Percentiles rank a stretch among this genome's conserved stretches.
Evolutionary conservation across 164 flowering plant genomes (phyloP).

Genomic region (Dillenia turbinata): DNA sequence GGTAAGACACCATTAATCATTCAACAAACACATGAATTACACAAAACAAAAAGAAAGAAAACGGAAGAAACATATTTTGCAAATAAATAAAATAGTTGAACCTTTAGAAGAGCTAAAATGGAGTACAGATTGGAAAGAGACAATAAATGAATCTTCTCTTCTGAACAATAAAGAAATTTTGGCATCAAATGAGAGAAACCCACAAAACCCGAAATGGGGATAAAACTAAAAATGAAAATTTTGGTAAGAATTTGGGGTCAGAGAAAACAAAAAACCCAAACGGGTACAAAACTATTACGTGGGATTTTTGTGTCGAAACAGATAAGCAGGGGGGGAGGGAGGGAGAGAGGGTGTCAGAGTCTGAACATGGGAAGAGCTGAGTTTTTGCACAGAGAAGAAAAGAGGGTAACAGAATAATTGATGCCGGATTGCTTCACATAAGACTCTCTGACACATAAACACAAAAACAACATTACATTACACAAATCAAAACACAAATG

Average conservation of each 20-base stretch:
- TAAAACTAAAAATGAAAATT: constrained; percentile 1
- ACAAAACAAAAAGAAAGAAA: no score
- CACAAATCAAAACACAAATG: no score
- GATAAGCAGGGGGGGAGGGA: constrained; percentile 1
- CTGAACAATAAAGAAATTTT: no score
- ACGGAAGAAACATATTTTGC: no score
- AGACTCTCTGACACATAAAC: no score
- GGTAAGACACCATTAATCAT: no score
- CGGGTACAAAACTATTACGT: constrained; percentile 1
- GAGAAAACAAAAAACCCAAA: constrained; percentile 5
- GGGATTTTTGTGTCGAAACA: background rate
- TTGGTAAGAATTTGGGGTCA: background rate
- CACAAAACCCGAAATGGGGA: constrained; percentile 8
- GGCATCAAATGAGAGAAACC: no score
- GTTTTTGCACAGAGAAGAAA: background rate
- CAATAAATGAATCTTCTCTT: background rate
- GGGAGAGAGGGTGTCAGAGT: background rate
- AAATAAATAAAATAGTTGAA: no score
- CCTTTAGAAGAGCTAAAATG: no score
- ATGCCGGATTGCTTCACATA: constrained; percentile 8
- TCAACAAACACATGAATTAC: no score
- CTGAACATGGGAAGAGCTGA: constrained; percentile 18
- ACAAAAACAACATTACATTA: no score
- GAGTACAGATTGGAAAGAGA: constrained; percentile 2
- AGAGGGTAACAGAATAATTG: constrained; percentile 10